Conservation (phyloP, 331 rosid genomes). For the Quercus phellos region DNA sequence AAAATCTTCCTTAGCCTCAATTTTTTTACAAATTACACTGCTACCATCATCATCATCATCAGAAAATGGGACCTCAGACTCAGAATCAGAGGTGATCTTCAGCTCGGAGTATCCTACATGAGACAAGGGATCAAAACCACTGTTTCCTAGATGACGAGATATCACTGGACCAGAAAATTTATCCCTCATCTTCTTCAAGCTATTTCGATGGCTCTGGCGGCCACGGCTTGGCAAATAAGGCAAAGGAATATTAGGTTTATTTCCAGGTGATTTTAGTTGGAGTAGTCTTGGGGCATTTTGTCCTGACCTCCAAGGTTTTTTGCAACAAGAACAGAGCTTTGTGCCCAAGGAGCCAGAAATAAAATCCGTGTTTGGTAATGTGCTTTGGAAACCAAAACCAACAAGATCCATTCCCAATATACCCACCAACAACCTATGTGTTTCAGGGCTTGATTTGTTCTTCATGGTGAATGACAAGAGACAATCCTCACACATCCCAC, state of each 20-base stretch:
- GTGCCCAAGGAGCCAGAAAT: slow-evolving; percentile 24
- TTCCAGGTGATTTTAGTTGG: slow-evolving; percentile 33
- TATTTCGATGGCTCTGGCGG: slow-evolving; percentile 31
- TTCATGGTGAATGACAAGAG: slow-evolving; percentile 39
- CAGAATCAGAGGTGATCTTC: slow-evolving; percentile 63
- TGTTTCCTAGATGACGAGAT: slow-evolving; percentile 22
- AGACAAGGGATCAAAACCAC: slow-evolving; percentile 27
- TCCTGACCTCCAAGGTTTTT: slow-evolving; percentile 45
- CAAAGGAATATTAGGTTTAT: slow-evolving; percentile 51
- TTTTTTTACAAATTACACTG: slow-evolving; percentile 22
- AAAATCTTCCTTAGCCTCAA: slow-evolving; percentile 26
- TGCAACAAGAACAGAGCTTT: slow-evolving; percentile 52
- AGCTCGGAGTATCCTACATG: slow-evolving; percentile 49
- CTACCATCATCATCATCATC: slow-evolving; percentile 46
- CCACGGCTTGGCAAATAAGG: slow-evolving; percentile 40
- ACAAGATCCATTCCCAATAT: slow-evolving; percentile 43
- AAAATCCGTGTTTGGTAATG: slow-evolving; percentile 26
- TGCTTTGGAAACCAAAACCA: slow-evolving; percentile 34
- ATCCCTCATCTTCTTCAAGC: slow-evolving; percentile 43
- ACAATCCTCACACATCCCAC: slow-evolving; percentile 65
- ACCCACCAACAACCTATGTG: slow-evolving; percentile 41
- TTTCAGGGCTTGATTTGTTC: slow-evolving; percentile 23
- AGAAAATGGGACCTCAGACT: slow-evolving; percentile 53
- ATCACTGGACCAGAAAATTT: slow-evolving; percentile 31
- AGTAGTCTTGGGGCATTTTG: slow-evolving; percentile 32